Evolutionary conservation across 495 filamentous ascomycete genomes (phyloP), one percentile per base, ranked within the genome.

Genomic region (Penicillium silybi): DNA sequence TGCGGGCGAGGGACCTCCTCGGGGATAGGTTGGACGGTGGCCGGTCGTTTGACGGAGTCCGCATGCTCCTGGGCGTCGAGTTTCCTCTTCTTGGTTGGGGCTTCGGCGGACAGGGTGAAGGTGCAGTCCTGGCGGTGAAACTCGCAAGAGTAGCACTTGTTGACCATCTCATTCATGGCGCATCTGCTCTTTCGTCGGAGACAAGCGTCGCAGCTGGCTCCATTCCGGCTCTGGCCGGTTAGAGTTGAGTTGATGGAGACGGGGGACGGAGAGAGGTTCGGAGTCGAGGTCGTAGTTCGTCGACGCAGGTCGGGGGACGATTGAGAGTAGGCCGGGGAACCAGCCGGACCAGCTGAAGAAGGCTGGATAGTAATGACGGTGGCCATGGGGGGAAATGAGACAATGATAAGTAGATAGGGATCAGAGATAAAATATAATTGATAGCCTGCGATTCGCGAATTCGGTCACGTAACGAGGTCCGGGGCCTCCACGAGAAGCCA

Each of bases 161-260:
- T 75, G 53, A 72, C 70, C 58, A 71, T 67, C 49, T 78, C 74
- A 64, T 90, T 87, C 71, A 96, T 88, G 49, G 95, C 90, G 73
- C 93, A 98, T 61, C 90, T 86, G 60, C 85, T 89, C 69, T 92
- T 90, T 64, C 91, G 78, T 69, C 83, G 81, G 50, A 90, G 77
- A 71, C 93, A 98, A 38, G 88, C 85, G 75, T 92, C 88, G 68
- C 84, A 86, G 69, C 80, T 64, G 58, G 76, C 57, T 77, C 79
- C 69, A 78, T 79, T 58, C 69, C 73, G 69, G 41, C 50, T 54
- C 16, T 59, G 54, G 57, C 67, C 61, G 51, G 63, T 44, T 38
- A 67, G 44, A 41, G 64, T 53, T 2, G 67, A 67, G 35, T 61
- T 53, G 54, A 57, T 50, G 43, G 65, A 57, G 42, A 66, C 54